Base-by-base conservation (phyloP, 495 filamentous ascomycete genomes). In the Penicillium taxi region DNA sequence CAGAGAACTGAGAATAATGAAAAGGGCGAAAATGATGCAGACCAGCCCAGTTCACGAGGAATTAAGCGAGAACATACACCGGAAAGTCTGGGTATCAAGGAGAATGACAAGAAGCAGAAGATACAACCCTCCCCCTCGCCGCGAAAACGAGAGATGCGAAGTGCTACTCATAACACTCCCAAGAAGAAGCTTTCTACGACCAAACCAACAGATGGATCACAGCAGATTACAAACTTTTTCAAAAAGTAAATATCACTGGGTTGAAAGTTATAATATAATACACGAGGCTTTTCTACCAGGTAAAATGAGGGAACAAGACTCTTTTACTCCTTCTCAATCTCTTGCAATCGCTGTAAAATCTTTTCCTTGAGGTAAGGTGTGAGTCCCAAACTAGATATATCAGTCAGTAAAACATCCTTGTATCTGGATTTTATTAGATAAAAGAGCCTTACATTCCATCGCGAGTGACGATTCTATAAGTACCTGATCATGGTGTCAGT, bases 151-250 rank as follows among this genome's bases (percentile, higher is more conserved):
- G 58, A 59, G 39, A 52, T 52, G 34, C 55, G 58, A 11, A 66
- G 61, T 35, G 57, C 66, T 2, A 67, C 56, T 3, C 63, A 55
- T 15, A 66, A 70, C 43, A 66, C 65, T 8, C 59, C 69, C 7
- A 59, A 60, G 34, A 80, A 75, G 48, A 56, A 55, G 29, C 13
- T 58, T 5, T 64, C 42, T 28, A 62, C 48, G 26, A 63, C 64
- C 38, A 69, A 83, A 46, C 33, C 56, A n/a, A 55, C 59, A 2
- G 70, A 72, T 32, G 79, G 82, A 7, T 84, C 74, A 34, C 80
- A 82, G 57, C 82, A 78, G 61, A 94, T 94, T 39, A 94, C 87
- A 0, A 86, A 72, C 35, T 94, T 93, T 55, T 91, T 93, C 61
- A 74, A 66, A 85, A 80, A 46, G 32, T 32, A 9, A 35, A 26